Percentiles rank a stretch among this genome's conserved stretches.
Conservation (phyloP, 768 basidiomycete species). For the Suillus discolor region DNA sequence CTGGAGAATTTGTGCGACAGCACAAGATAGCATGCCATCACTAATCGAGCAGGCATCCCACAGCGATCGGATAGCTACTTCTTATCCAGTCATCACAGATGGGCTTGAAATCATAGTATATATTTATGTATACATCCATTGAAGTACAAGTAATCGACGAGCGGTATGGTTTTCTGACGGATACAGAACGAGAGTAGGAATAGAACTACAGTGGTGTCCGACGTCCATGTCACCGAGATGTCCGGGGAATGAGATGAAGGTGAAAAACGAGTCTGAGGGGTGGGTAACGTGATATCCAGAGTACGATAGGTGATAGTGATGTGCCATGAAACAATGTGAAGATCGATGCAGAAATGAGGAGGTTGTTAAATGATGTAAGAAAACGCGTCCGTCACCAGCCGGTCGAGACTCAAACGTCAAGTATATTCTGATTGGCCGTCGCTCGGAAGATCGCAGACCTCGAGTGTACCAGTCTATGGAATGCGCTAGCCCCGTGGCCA, state of each 20-base stretch:
- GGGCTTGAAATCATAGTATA: background rate
- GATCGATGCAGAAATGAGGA: conserved; percentile 21
- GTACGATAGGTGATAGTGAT: conserved; percentile 28
- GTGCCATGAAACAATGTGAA: conserved; percentile 25
- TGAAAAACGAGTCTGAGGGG: conserved; percentile 4
- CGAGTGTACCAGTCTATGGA: conserved; percentile 47
- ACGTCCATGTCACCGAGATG: conserved; percentile 25
- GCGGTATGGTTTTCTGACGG: background rate
- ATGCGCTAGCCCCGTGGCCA: conserved; percentile 32
- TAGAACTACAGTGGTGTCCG: conserved; percentile 29
- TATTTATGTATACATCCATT: background rate
- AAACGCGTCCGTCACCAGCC: conserved; percentile 24
- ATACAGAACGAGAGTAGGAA: conserved; percentile 36
- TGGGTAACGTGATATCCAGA: conserved; percentile 22
- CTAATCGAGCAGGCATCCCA: too few relatives aligned
- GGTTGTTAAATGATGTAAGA: conserved; percentile 22
- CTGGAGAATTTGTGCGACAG: background rate
- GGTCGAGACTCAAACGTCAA: conserved; percentile 27
- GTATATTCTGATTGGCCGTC: conserved; percentile 25
- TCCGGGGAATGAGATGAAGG: conserved; percentile 6
- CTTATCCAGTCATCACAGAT: background rate
- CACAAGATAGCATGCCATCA: background rate
- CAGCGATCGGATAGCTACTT: background rate
- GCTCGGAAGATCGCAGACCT: conserved; percentile 46
- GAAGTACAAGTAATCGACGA: background rate